Conservation (phyloP, 495 filamentous ascomycete species). For the Jackrogersella multiformis region DNA sequence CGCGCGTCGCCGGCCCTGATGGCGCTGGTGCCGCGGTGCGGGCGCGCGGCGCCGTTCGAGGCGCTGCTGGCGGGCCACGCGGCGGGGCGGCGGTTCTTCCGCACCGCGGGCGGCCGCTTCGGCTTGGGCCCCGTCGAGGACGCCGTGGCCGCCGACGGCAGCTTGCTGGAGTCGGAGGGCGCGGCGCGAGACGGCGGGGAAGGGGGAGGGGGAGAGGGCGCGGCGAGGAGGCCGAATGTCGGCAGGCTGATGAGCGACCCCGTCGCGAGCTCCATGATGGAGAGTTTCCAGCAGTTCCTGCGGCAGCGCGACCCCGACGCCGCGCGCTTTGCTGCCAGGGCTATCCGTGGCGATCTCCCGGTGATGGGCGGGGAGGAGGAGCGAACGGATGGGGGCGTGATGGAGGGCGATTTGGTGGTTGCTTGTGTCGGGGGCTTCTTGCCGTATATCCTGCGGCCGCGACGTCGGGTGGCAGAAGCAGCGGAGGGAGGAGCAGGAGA, state of each 20-base stretch:
- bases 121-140: constrained; percentile 39
- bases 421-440: constrained; percentile 39
- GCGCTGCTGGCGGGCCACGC: neutral
- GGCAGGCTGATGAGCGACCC: constrained; percentile 19
- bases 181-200: neutral
- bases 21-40: constrained; percentile 29
- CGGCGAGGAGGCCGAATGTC: constrained; percentile 1
- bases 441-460: constrained; percentile 39
- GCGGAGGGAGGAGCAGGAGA: neutral
- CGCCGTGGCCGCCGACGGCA: constrained; percentile 10
- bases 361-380: neutral
- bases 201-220: neutral
- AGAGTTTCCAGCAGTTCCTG: constrained; percentile 28
- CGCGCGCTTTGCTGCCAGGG: constrained; percentile 7
- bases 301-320: constrained; percentile 1
- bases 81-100: constrained; percentile 34
- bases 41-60: constrained; percentile 11
- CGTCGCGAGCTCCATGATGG: neutral
- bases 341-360: constrained; percentile 16
- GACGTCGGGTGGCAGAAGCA: neutral
- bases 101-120: constrained; percentile 32
- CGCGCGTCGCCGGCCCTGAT: constrained; percentile 16
- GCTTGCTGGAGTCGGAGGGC: neutral
- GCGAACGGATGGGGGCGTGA: constrained; percentile 19
- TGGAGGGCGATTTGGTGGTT: constrained; percentile 38